These are phyloP conservation scores for Sophora flavescens DNA, from an alignment of 306 rosid species.

Conservation along the genomic window DNA sequence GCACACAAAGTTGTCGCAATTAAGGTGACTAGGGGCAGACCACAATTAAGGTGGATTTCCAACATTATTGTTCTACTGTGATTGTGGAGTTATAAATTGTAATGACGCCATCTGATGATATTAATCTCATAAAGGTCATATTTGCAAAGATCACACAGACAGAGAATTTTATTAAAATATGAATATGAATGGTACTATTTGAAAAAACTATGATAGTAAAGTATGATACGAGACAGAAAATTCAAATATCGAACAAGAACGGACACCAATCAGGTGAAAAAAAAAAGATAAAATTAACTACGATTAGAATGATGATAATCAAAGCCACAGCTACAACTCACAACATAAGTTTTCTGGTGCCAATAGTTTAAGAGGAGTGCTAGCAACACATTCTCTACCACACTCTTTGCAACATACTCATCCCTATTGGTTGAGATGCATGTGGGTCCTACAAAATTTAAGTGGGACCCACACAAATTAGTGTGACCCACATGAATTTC, in stretches of 20 bases:
- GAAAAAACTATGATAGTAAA: no score
- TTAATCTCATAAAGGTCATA: neutral
- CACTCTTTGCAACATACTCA: no score
- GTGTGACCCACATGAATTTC: no score
- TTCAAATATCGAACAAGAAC: conserved; percentile 18
- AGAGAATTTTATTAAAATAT: conserved; percentile 15
- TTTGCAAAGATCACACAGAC: neutral
- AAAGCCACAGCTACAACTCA: conserved; percentile 2
- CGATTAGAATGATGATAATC: neutral
- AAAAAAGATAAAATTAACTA: conserved; percentile 4
- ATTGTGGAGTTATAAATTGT: neutral
- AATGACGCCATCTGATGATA: conserved; percentile 23
- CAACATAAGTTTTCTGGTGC: conserved; percentile 6
- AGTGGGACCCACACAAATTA: no score
- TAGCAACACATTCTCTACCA: no score
- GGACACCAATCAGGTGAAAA: neutral
- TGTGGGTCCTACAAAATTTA: no score
- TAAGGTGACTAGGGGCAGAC: no score
- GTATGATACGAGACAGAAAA: neutral
- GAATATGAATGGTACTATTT: no score
- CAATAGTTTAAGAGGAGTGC: conserved; percentile 23
- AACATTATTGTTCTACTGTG: no score
- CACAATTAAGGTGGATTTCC: no score
- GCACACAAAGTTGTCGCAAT: no score
- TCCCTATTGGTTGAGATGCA: no score